Evolutionary conservation across 805 yeast species (phyloP).

Genomic region (Candida pini): DNA sequence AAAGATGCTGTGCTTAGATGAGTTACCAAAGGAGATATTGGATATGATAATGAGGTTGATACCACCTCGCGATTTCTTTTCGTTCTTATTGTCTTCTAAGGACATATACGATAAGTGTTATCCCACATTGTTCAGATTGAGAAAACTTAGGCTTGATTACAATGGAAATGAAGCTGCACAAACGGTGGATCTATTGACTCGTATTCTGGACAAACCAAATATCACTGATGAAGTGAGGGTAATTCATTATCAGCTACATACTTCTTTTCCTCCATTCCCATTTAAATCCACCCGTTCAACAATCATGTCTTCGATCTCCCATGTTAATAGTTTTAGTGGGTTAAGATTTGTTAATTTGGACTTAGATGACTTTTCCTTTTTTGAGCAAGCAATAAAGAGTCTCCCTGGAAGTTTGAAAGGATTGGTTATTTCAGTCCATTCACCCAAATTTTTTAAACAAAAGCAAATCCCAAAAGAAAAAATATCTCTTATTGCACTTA

Average conservation of each 20-base stretch:
- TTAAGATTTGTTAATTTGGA: constrained; percentile 14
- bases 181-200: too few relatives aligned
- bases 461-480: constrained; percentile 4
- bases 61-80: constrained; percentile 8
- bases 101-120: constrained; percentile 14
- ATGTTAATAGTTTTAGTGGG: neutral
- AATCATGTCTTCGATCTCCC: neutral
- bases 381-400: constrained; percentile 6
- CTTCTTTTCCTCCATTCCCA: constrained; percentile 3
- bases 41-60: constrained; percentile 14
- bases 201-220: too few relatives aligned
- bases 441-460: neutral
- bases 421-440: constrained; percentile 2
- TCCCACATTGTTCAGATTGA: constrained; percentile 13
- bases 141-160: constrained; percentile 13
- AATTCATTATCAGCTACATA: too few relatives aligned
- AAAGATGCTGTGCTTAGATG: too few relatives aligned
- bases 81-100: constrained; percentile 16
- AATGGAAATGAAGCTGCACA: constrained; percentile 6
- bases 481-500: neutral
- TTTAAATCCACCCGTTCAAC: neutral
- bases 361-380: constrained; percentile 5
- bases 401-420: constrained; percentile 14
- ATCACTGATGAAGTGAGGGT: constrained; percentile 10
- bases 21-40: constrained; percentile 21